These are phyloP conservation scores for Puccinia brachypodii DNA, from an alignment of 1,284 basidiomycete species.

Conservation along the genomic window DNA sequence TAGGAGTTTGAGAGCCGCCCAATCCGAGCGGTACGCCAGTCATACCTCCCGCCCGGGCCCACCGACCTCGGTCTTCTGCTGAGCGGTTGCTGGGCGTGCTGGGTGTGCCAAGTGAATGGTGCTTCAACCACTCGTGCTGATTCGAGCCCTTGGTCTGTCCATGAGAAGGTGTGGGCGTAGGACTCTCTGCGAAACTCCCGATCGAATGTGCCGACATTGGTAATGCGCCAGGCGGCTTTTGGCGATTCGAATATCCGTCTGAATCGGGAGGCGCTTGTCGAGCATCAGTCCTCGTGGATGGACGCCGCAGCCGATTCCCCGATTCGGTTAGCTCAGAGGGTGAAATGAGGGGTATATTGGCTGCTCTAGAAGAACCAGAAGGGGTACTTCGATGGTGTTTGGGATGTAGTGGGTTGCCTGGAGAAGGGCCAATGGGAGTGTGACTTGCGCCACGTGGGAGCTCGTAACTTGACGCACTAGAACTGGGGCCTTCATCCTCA, in stretches of 20 bases:
- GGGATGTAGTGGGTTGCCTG: background rate
- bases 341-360: background rate
- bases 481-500: slow-evolving; percentile 25
- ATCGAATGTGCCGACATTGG: background rate
- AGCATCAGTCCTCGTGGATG: background rate
- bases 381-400: slow-evolving; percentile 11
- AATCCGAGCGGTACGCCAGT: slow-evolving; percentile 18
- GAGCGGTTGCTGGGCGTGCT: background rate
- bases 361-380: background rate
- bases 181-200: background rate
- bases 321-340: background rate
- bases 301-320: background rate
- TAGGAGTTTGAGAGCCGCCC: background rate
- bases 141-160: background rate
- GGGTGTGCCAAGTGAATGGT: background rate
- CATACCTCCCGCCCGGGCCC: slow-evolving; percentile 20
- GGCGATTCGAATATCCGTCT: slow-evolving; percentile 1
- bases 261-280: background rate
- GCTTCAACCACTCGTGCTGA: background rate
- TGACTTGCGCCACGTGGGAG: background rate
- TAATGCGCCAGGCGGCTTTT: background rate
- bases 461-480: slow-evolving; percentile 4
- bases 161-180: background rate
- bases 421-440: background rate
- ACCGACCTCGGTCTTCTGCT: background rate